A percentile compares a stretch with the other conserved stretches of the same genome.
These are phyloP conservation scores for Begonia peltatifolia DNA, from an alignment of 306 rosid species.

Conservation along the genomic window DNA sequence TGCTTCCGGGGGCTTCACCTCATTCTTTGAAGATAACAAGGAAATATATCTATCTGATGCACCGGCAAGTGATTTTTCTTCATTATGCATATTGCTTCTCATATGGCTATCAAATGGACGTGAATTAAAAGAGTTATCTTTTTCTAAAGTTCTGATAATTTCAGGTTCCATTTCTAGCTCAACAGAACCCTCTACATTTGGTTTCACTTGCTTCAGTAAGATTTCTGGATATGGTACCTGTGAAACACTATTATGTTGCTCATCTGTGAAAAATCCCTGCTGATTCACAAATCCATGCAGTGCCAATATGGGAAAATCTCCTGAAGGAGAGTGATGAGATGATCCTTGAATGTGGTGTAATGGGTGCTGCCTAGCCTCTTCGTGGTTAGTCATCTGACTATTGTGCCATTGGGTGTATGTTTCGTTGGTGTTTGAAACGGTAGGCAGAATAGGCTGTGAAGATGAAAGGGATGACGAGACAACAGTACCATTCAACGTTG, in stretches of 20 bases:
- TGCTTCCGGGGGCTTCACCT: conserved; percentile 33
- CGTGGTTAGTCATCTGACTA: conserved; percentile 23
- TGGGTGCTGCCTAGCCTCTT: conserved; percentile 25
- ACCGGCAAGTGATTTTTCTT: conserved; percentile 28
- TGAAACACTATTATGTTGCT: conserved; percentile 17
- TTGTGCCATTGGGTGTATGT: conserved; percentile 15
- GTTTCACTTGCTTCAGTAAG: conserved; percentile 22
- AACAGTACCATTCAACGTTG: conserved; percentile 17
- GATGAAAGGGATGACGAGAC: conserved; percentile 19
- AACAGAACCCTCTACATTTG: conserved; percentile 28
- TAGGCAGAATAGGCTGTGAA: conserved; percentile 24
- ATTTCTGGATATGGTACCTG: conserved; percentile 30
- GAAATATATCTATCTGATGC: conserved; percentile 20
- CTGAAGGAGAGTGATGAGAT: conserved; percentile 21
- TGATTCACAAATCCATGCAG: conserved; percentile 24
- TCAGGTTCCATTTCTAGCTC: conserved; percentile 30
- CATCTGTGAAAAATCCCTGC: conserved; percentile 25
- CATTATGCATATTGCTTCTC: conserved; percentile 12
- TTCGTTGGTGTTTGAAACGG: conserved; percentile 26
- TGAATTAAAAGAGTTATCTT: conserved; percentile 21
- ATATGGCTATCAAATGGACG: conserved; percentile 18
- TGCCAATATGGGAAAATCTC: conserved; percentile 28
- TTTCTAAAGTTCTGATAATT: conserved; percentile 18
- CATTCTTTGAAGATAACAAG: conserved; percentile 28
- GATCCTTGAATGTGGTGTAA: conserved; percentile 28